Conservation (phyloP, 768 basidiomycete species). For the Mycena crocata region DNA sequence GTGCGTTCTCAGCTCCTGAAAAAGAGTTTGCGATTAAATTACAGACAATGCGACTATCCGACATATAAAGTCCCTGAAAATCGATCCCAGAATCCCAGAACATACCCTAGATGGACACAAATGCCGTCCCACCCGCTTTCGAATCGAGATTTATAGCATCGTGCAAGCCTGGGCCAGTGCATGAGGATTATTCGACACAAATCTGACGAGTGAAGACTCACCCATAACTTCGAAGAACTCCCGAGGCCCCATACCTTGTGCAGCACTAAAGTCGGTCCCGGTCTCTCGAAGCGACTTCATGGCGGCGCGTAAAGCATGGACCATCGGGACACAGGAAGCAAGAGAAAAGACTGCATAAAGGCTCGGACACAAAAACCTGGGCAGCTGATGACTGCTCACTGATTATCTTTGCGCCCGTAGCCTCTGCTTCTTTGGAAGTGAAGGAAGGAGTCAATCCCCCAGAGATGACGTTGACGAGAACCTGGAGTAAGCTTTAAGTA, state of each 20-base stretch:
- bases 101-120: slow-evolving; percentile 16
- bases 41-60: no score
- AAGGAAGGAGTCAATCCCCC: slow-evolving; percentile 85
- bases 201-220: slow-evolving; percentile 39
- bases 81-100: no score
- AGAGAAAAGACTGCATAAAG: slow-evolving; percentile 73
- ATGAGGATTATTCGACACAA: not conserved
- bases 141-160: slow-evolving; percentile 22
- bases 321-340: slow-evolving; percentile 80
- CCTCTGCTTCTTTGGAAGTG: slow-evolving; percentile 75
- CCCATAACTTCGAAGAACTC: slow-evolving; percentile 85
- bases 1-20: no score
- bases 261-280: slow-evolving; percentile 75
- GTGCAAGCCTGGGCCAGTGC: not conserved
- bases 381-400: slow-evolving; percentile 69
- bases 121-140: slow-evolving; percentile 29
- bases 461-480: slow-evolving; percentile 84
- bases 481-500: slow-evolving; percentile 43
- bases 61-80: no score
- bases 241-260: slow-evolving; percentile 80
- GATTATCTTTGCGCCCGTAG: slow-evolving; percentile 81
- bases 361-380: not conserved
- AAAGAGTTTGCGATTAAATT: no score
- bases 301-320: slow-evolving; percentile 79
- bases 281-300: slow-evolving; percentile 84